Percentiles rank a stretch among this genome's conserved stretches.
Conservation (phyloP, 2,329 filamentous ascomycete species). For the Cercospora beticola region DNA sequence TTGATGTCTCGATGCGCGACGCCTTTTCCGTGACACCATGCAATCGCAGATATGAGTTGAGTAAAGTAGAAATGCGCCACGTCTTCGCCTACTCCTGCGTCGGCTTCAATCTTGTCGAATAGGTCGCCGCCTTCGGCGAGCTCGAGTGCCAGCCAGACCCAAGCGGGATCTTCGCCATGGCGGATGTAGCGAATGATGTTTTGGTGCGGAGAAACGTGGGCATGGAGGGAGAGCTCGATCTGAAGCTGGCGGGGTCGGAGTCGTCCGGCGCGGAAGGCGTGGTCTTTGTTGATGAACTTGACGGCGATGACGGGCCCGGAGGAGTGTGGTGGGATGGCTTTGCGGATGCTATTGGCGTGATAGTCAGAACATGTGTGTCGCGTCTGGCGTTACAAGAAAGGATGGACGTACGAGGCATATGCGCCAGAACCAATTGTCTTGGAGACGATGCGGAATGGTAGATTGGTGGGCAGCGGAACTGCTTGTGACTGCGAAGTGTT, state of each 20-base stretch:
- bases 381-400: conserved; percentile 5
- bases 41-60: conserved; percentile 84
- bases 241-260: conserved; percentile 85
- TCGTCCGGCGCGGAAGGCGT: conserved; percentile 84
- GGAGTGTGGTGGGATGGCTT: conserved; percentile 73
- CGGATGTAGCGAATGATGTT: conserved; percentile 94
- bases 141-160: conserved; percentile 99
- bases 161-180: conserved; percentile 77
- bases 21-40: conserved; percentile 94
- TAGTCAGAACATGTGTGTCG: neutral
- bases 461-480: conserved; percentile 76
- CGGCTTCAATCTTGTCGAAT: conserved; percentile 99
- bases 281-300: conserved; percentile 98
- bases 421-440: conserved; percentile 95
- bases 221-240: conserved; percentile 89
- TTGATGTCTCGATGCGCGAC: conserved; percentile 76
- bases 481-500: conserved; percentile 67
- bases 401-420: conserved; percentile 78
- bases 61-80: conserved; percentile 96
- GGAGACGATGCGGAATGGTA: conserved; percentile 92
- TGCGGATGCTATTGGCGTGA: conserved; percentile 70
- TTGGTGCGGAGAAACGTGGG: conserved; percentile 74
- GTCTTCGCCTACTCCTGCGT: conserved; percentile 89
- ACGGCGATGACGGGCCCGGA: conserved; percentile 83
- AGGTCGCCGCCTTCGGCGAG: conserved; percentile 91